Conservation (phyloP, 371 early-diverging fungal species). For the Circinella minor region DNA sequence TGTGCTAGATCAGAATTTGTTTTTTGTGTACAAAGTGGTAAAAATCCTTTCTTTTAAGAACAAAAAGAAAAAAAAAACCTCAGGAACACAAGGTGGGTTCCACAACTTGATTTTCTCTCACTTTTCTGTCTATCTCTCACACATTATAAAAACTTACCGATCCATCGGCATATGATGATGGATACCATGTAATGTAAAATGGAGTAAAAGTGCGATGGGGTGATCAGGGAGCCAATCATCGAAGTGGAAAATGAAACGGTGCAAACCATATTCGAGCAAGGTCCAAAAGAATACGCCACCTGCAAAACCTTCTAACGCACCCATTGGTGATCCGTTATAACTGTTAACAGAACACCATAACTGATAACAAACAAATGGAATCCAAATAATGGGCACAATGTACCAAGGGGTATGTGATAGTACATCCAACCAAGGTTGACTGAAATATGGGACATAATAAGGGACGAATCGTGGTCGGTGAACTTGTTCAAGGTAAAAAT, state of each 20-base stretch:
- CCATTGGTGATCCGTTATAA: neutral
- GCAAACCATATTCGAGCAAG: slow-evolving; percentile 81
- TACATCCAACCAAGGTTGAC: slow-evolving; percentile 69
- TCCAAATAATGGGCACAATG: slow-evolving; percentile 87
- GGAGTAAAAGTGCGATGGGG: slow-evolving; percentile 70
- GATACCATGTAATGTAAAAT: slow-evolving; percentile 93
- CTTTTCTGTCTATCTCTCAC: no score
- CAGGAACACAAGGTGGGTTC: neutral
- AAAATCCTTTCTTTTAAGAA: no score
- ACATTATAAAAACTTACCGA: slow-evolving; percentile 52
- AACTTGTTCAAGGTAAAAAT: slow-evolving; percentile 87
- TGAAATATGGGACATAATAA: slow-evolving; percentile 78
- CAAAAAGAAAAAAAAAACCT: no score
- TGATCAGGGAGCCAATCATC: slow-evolving; percentile 89
- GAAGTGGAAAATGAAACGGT: slow-evolving; percentile 93
- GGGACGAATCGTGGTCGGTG: slow-evolving; percentile 80
- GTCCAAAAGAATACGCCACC: slow-evolving; percentile 85
- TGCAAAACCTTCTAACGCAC: slow-evolving; percentile 38
- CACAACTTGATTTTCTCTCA: no score
- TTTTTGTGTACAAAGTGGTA: no score
- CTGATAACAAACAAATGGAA: slow-evolving; percentile 70
- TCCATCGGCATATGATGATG: slow-evolving; percentile 98
- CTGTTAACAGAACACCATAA: slow-evolving; percentile 31
- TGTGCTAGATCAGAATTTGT: no score
- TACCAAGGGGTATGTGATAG: slow-evolving; percentile 93